Evolutionary conservation across 306 rosid genomes (phyloP).

Genomic region (Carpinus viminea): DNA sequence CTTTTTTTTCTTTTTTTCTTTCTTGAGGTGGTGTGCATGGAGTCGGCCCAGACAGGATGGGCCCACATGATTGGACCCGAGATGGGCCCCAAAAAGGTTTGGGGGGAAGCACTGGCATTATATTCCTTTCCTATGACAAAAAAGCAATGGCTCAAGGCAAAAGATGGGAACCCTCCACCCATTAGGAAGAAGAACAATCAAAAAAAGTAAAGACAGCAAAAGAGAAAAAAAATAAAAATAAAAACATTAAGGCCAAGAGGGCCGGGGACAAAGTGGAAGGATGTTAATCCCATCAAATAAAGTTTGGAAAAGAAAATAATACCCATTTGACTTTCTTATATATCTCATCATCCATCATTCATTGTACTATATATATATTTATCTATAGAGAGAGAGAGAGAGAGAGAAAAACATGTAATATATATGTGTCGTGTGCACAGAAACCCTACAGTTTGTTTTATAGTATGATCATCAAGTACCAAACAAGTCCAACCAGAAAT

Average conservation of each 20-base stretch:
- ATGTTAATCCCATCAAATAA: slow-evolving; percentile 91
- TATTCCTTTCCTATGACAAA: slow-evolving; percentile 82
- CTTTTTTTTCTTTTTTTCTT: not conserved
- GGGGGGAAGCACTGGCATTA: slow-evolving; percentile 40
- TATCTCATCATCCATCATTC: slow-evolving; percentile 68
- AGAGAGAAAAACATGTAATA: slow-evolving; percentile 1
- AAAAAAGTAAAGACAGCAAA: slow-evolving; percentile 31
- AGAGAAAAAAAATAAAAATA: not conserved
- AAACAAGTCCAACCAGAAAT: not conserved
- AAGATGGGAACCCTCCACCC: slow-evolving; percentile 73
- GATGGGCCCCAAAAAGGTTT: slow-evolving; percentile 62
- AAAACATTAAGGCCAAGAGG: slow-evolving; percentile 35
- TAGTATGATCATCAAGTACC: not conserved
- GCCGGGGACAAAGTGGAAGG: slow-evolving; percentile 99
- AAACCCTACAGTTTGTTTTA: not conserved
- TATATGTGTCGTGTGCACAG: not conserved
- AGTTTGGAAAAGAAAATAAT: slow-evolving; percentile 60
- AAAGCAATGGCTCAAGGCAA: slow-evolving; percentile 67
- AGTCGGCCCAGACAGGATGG: slow-evolving; percentile 54
- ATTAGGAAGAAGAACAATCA: slow-evolving; percentile 34
- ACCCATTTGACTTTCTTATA: slow-evolving; percentile 81
- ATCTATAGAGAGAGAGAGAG: not conserved
- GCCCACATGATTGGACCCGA: slow-evolving; percentile 73
- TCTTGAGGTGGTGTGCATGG: slow-evolving; percentile 14
- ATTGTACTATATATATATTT: slow-evolving; percentile 47